These are phyloP conservation scores for Coemansia sp. DNA, from an alignment of 192 early-diverging fungal species.

Conservation along the genomic window DNA sequence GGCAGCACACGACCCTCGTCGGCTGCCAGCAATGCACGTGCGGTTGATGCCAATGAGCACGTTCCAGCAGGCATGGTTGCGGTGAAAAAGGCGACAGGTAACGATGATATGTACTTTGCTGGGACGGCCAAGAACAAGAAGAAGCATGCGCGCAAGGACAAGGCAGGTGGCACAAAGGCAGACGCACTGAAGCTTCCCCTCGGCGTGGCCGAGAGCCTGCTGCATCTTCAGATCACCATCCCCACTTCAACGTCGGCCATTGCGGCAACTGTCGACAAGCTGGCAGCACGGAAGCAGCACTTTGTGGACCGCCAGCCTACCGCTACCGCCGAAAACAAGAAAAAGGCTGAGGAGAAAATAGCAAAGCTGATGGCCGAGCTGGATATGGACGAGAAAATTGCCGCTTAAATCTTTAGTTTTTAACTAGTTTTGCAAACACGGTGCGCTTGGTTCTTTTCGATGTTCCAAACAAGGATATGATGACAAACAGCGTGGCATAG, in stretches of 20 bases:
- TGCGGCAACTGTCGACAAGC: slow-evolving; percentile 65
- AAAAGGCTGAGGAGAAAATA: slow-evolving; percentile 82
- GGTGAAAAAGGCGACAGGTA: slow-evolving; percentile 65
- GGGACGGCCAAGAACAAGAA: slow-evolving; percentile 61
- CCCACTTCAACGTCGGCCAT: slow-evolving; percentile 72
- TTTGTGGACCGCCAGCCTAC: slow-evolving; percentile 76
- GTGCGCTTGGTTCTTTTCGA: neutral
- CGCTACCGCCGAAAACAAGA: slow-evolving; percentile 83
- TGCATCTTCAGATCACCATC: slow-evolving; percentile 73
- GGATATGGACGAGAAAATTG: slow-evolving; percentile 53
- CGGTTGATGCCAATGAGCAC: slow-evolving; percentile 59
- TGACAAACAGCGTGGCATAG: neutral
- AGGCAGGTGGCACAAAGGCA: slow-evolving; percentile 43
- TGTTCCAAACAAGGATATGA: neutral
- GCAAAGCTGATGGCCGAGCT: slow-evolving; percentile 64
- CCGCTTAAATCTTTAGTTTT: slow-evolving; percentile 3
- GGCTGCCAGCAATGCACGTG: slow-evolving; percentile 52
- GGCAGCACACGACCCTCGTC: slow-evolving; percentile 37
- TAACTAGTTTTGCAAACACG: neutral
- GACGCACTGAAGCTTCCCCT: slow-evolving; percentile 69
- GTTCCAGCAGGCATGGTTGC: slow-evolving; percentile 78
- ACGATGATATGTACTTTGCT: slow-evolving; percentile 76
- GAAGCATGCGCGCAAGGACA: slow-evolving; percentile 64
- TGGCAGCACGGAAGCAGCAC: slow-evolving; percentile 68
- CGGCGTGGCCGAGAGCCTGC: slow-evolving; percentile 76